Percentiles rank a stretch among this genome's conserved stretches.
phyloP scores from a whole-genome alignment of 1,139 yeast genomes.

The Insectozyma bohioensis region DNA sequence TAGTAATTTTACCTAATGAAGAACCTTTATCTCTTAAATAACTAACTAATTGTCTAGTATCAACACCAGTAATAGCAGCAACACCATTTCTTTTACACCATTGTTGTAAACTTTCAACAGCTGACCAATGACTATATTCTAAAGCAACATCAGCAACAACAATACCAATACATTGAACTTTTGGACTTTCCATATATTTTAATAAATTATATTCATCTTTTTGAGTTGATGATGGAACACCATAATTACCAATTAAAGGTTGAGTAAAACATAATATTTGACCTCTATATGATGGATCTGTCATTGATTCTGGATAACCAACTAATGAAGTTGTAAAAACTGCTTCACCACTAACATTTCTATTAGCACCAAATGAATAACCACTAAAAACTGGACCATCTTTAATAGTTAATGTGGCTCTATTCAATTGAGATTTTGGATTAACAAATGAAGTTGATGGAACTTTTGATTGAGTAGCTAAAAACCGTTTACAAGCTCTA shows the following conservation, averaged over 20 bases:
- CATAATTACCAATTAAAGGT: slow-evolving; percentile 96
- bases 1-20: slow-evolving; percentile 81
- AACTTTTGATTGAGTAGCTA: slow-evolving; percentile 43
- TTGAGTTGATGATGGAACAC: slow-evolving; percentile 84
- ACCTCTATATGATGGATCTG: slow-evolving; percentile 96
- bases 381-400: slow-evolving; percentile 95
- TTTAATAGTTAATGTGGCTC: slow-evolving; percentile 88
- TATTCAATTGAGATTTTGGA: slow-evolving; percentile 52
- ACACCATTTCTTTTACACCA: slow-evolving; percentile 98
- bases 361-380: slow-evolving; percentile 90
- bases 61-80: slow-evolving; percentile 96
- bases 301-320: slow-evolving; percentile 98
- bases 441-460: slow-evolving; percentile 24
- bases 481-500: slow-evolving; percentile 14
- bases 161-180: slow-evolving; percentile 90
- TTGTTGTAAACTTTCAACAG: slow-evolving; percentile 89
- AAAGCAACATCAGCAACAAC: slow-evolving; percentile 95
- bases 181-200: slow-evolving; percentile 89
- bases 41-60: slow-evolving; percentile 90
- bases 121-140: slow-evolving; percentile 98
- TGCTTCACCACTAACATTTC: slow-evolving; percentile 92
- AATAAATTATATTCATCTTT: slow-evolving; percentile 83
- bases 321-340: slow-evolving; percentile 96
- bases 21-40: slow-evolving; percentile 95
- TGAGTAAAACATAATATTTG: slow-evolving; percentile 96